Conservation (phyloP, 495 filamentous ascomycete species). For the Tetracladium setigerum region DNA sequence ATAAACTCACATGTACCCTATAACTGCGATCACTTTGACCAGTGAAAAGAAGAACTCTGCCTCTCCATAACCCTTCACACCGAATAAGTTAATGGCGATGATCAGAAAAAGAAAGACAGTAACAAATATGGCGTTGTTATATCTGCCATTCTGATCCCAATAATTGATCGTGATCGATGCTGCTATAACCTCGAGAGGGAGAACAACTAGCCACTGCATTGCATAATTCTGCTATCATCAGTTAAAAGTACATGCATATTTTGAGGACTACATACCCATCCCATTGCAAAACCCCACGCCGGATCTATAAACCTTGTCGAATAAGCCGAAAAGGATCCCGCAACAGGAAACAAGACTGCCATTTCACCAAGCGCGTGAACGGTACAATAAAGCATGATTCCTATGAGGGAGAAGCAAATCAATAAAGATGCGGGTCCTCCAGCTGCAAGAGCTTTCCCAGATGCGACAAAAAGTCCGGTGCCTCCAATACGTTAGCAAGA, state of each 20-base stretch:
- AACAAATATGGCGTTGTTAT: slow-evolving; percentile 73
- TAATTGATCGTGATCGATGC: slow-evolving; percentile 83
- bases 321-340: slow-evolving; percentile 88
- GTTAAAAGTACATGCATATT: background rate
- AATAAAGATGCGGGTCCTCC: slow-evolving; percentile 84
- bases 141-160: slow-evolving; percentile 55
- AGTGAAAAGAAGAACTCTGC: slow-evolving; percentile 84
- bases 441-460: slow-evolving; percentile 64
- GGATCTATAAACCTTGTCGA: slow-evolving; percentile 90
- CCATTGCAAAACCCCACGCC: slow-evolving; percentile 97
- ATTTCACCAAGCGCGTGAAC: slow-evolving; percentile 90
- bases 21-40: slow-evolving; percentile 79
- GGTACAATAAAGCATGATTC: slow-evolving; percentile 85
- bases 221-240: slow-evolving; percentile 55
- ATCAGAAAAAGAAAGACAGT: slow-evolving; percentile 71
- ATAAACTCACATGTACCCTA: slow-evolving; percentile 74
- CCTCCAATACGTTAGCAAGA: slow-evolving; percentile 34
- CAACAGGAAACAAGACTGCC: slow-evolving; percentile 68
- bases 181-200: slow-evolving; percentile 87
- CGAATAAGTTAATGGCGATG: slow-evolving; percentile 75
- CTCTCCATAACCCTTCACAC: slow-evolving; percentile 83
- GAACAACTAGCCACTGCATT: slow-evolving; percentile 82
- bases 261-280: slow-evolving; percentile 66
- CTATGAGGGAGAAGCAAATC: slow-evolving; percentile 75
- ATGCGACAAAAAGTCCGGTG: slow-evolving; percentile 86